Base-by-base conservation (phyloP, 352 stramenopile genomes). In the Phytophthora megakarya region DNA sequence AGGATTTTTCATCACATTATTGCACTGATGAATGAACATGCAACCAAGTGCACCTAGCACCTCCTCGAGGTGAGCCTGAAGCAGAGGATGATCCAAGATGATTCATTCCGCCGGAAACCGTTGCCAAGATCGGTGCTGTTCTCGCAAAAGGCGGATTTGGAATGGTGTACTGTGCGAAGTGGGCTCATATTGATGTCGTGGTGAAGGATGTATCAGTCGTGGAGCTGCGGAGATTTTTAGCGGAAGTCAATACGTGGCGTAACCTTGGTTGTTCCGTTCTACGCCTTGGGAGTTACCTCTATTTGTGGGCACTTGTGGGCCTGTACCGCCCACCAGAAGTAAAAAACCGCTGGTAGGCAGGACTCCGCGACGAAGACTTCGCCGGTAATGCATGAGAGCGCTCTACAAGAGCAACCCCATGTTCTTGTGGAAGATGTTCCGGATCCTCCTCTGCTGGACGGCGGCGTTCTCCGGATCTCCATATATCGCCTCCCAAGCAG, bases 221-320 rank as follows among this genome's bases (percentile, higher is more conserved):
- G 40, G 40, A 65, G 23, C 42, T 56, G 22, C 46, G 26, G 3
- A 46, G 18, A 32, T 65, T 70, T 22, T 21, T 65, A 43, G 43
- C 33, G 13, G 53, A 71, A 59, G 62, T 71, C 11, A 53, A 61
- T 8, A 42, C 38, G 49, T 71, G 62, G 53, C 19, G 39, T 22
- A 32, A 28, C 12, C 39, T 71, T 13, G 39, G 45, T 66, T 5
- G 55, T 71, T 10, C 55, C 39, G 23, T 66, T 71, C 37, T 62
- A 59, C 28, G 63, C n/a, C n/a, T n/a, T n/a, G n/a, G n/a, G n/a
- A n/a, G n/a, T n/a, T n/a, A n/a, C n/a, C n/a, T n/a, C n/a, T n/a
- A n/a, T n/a, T n/a, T n/a, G n/a, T n/a, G n/a, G n/a, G n/a, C n/a
- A n/a, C n/a, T n/a, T n/a, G n/a, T n/a, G n/a, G n/a, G n/a, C n/a